Evolutionary conservation across 139 green algal genomes (phyloP).

Genomic region (Diplosphaera chodatii): DNA sequence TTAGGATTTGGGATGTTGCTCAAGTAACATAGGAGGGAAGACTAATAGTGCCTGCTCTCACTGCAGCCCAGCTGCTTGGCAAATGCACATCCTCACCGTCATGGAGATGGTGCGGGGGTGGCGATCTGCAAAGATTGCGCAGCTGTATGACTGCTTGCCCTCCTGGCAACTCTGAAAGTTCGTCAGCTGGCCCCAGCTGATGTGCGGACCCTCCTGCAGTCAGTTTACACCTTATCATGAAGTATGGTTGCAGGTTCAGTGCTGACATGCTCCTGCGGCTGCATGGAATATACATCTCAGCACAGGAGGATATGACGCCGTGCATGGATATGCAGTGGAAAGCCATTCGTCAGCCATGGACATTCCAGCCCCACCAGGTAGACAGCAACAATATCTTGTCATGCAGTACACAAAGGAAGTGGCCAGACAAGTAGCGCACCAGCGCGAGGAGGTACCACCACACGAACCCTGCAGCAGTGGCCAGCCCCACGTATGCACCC

Average conservation of each 20-base stretch:
- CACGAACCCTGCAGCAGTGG: conserved; percentile 79
- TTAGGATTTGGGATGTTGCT: too few relatives aligned
- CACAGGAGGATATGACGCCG: too few relatives aligned
- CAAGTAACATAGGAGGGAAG: too few relatives aligned
- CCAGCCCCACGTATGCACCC: conserved; percentile 82
- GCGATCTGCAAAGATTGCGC: conserved; percentile 58
- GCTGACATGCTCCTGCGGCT: too few relatives aligned
- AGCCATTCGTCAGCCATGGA: too few relatives aligned
- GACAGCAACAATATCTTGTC: too few relatives aligned
- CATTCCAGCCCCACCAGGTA: too few relatives aligned
- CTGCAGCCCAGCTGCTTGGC: not conserved
- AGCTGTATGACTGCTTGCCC: conserved; percentile 37
- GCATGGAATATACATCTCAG: too few relatives aligned
- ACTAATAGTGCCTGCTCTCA: not conserved
- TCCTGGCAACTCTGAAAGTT: conserved; percentile 43
- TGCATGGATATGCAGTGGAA: too few relatives aligned
- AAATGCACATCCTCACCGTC: conserved; percentile 24
- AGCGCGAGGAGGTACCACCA: conserved; percentile 84
- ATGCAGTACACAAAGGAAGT: conserved; percentile 26
- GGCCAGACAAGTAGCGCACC: conserved; percentile 18
- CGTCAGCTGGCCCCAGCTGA: conserved; percentile 58
- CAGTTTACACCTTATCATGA: too few relatives aligned
- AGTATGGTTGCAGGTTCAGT: too few relatives aligned
- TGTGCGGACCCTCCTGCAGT: conserved; percentile 47
- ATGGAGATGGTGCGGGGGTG: conserved; percentile 80